A percentile compares a stretch with the other conserved stretches of the same genome.
Evolutionary conservation across 1,284 basidiomycete species (phyloP).

Genomic region (Sphagnurus paluster): DNA sequence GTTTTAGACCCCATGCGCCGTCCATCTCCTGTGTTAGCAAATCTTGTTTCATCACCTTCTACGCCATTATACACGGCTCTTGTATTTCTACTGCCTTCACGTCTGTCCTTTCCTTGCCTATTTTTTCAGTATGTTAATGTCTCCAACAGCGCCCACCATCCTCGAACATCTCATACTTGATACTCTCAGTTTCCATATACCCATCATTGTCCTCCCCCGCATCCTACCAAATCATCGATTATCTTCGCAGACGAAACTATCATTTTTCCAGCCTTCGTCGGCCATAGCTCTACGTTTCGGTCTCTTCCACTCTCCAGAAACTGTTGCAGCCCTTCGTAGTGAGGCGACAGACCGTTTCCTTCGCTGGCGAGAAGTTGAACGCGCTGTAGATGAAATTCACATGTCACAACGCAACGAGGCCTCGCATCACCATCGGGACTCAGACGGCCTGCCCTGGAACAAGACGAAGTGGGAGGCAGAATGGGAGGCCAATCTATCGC

Average conservation of each 20-base stretch:
- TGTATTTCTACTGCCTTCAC: constrained; percentile 49
- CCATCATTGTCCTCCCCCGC: constrained; percentile 54
- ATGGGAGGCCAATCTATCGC: constrained; percentile 57
- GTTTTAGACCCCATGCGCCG: constrained; percentile 49
- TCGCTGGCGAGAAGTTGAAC: constrained; percentile 67
- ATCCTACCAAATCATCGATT: constrained; percentile 27
- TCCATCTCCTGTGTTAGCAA: constrained; percentile 49
- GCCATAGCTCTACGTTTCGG: constrained; percentile 52
- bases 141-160: constrained; percentile 27
- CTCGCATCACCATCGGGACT: constrained; percentile 13
- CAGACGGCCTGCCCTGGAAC: constrained; percentile 39
- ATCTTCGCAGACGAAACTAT: constrained; percentile 35
- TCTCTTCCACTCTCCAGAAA: constrained; percentile 62
- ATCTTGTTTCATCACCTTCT: constrained; percentile 52
- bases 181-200: constrained; percentile 52
- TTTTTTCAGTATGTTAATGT: background rate
- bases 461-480: constrained; percentile 63
- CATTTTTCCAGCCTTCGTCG: constrained; percentile 53
- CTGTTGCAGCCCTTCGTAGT: constrained; percentile 50
- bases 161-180: constrained; percentile 50
- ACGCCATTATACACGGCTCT: constrained; percentile 59
- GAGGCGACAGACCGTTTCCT: constrained; percentile 71
- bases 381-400: constrained; percentile 40
- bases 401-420: constrained; percentile 24
- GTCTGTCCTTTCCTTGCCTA: constrained; percentile 32